Conservation (phyloP, 2,329 filamentous ascomycete species). For the Diaporthe vaccinii region DNA sequence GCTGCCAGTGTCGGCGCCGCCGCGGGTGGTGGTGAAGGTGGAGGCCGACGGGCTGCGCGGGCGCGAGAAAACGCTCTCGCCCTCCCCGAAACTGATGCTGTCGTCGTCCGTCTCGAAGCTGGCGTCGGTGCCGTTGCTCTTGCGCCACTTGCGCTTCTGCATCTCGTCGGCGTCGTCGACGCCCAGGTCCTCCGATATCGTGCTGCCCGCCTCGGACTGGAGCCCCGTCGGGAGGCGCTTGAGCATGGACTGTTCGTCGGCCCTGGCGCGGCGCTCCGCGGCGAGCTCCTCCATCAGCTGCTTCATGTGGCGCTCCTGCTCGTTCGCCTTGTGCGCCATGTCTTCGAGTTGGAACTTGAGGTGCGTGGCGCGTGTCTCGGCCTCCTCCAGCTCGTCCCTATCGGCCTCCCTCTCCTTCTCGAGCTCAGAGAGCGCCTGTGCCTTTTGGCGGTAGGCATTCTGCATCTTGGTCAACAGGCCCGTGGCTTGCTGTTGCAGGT, state of each 20-base stretch:
- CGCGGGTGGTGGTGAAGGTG: slow-evolving; percentile 52
- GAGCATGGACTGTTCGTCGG: slow-evolving; percentile 51
- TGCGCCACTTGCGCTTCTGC: slow-evolving; percentile 50
- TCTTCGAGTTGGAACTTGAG: slow-evolving; percentile 72
- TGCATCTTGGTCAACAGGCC: slow-evolving; percentile 70
- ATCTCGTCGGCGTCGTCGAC: slow-evolving; percentile 63
- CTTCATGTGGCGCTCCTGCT: slow-evolving; percentile 65
- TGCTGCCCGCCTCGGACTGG: slow-evolving; percentile 53
- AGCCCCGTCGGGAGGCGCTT: slow-evolving; percentile 42
- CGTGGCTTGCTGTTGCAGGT: slow-evolving; percentile 69
- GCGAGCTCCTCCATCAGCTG: slow-evolving; percentile 60
- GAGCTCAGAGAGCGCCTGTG: slow-evolving; percentile 63
- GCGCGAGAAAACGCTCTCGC: slow-evolving; percentile 72
- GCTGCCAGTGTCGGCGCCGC: slow-evolving; percentile 39
- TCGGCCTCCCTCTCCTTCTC: slow-evolving; percentile 67
- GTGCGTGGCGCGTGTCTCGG: slow-evolving; percentile 64
- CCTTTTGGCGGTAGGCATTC: slow-evolving; percentile 68
- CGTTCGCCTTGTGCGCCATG: slow-evolving; percentile 66
- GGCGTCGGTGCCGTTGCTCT: slow-evolving; percentile 54
- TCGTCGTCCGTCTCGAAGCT: slow-evolving; percentile 68
- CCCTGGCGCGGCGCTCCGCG: slow-evolving; percentile 62
- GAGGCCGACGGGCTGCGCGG: slow-evolving; percentile 67
- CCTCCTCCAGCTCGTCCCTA: slow-evolving; percentile 69
- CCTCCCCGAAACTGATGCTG: slow-evolving; percentile 51
- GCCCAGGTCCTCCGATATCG: slow-evolving; percentile 66